phyloP scores from a whole-genome alignment of 2,329 filamentous ascomycete species.

The Leptographium procerum region DNA sequence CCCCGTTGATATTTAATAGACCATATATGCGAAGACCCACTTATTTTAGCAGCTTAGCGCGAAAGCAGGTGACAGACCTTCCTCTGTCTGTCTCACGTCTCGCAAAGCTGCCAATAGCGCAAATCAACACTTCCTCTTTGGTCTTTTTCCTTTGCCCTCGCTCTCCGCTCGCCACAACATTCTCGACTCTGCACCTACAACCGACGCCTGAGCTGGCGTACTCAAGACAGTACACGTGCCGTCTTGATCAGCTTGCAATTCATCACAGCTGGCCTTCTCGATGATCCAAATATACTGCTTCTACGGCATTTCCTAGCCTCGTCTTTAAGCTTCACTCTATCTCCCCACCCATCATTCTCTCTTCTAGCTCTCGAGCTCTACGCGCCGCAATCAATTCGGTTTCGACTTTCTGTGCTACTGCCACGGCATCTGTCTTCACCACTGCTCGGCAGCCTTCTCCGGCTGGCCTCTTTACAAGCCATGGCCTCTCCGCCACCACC shows the following conservation, averaged over 20 bases:
- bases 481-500: conserved; percentile 12
- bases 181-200: not conserved
- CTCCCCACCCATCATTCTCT: not conserved
- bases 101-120: not conserved
- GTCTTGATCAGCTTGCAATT: not conserved
- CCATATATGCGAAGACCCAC: not conserved
- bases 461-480: not conserved
- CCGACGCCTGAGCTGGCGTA: not conserved
- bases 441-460: not conserved
- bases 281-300: not conserved
- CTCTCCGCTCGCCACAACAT: not conserved
- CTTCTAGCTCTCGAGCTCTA: not conserved
- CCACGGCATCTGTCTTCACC: not conserved
- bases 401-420: not conserved
- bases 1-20: not conserved
- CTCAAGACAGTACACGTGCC: not conserved
- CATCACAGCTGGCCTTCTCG: not conserved
- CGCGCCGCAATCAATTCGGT: not conserved
- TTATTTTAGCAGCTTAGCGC: not conserved
- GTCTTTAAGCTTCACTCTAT: not conserved
- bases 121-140: not conserved
- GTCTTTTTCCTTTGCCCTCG: not conserved
- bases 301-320: not conserved
- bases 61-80: not conserved
- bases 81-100: not conserved